Conservation (phyloP, 2,329 filamentous ascomycete genomes). For the Trichoderma sp. region DNA sequence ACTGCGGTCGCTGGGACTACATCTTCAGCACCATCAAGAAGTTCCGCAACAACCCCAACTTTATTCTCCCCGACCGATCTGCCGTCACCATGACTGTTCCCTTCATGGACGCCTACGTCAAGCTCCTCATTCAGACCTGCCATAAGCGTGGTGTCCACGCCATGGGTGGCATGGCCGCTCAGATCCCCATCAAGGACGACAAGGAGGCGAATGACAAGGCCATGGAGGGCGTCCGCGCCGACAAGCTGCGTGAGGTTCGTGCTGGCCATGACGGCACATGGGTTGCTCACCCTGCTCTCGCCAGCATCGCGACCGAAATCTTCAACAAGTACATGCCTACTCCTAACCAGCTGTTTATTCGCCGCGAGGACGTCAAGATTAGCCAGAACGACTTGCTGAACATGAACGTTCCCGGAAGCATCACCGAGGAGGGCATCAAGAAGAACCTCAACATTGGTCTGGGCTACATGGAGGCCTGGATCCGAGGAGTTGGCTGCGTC, state of each 20-base stretch:
- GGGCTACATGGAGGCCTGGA: slow-evolving; percentile 98
- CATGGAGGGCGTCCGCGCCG: slow-evolving; percentile 88
- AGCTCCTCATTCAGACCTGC: slow-evolving; percentile 96
- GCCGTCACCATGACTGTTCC: slow-evolving; percentile 96
- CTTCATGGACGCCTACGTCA: slow-evolving; percentile 96
- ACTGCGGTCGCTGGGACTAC: slow-evolving; percentile 99
- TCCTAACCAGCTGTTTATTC: slow-evolving; percentile 90
- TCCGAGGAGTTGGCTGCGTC: slow-evolving; percentile 90
- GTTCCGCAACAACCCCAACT: slow-evolving; percentile 91
- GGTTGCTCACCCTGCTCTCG: slow-evolving; percentile 95
- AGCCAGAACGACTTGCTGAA: slow-evolving; percentile 88
- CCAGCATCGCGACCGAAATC: slow-evolving; percentile 80
- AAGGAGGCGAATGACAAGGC: slow-evolving; percentile 85
- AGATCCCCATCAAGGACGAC: slow-evolving; percentile 98
- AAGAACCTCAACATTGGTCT: slow-evolving; percentile 98
- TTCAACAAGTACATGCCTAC: slow-evolving; percentile 99
- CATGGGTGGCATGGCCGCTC: slow-evolving; percentile 98
- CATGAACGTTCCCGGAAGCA: slow-evolving; percentile 91
- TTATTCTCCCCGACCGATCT: slow-evolving; percentile 87
- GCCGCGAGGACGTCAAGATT: slow-evolving; percentile 84
- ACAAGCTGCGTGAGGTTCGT: slow-evolving; percentile 93
- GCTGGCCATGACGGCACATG: slow-evolving; percentile 95
- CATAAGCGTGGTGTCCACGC: slow-evolving; percentile 96
- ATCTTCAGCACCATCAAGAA: slow-evolving; percentile 99
- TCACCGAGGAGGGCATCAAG: slow-evolving; percentile 92